Evolutionary conservation across 192 early-diverging fungal genomes (phyloP).

Genomic region (Backusella tuberculispora): DNA sequence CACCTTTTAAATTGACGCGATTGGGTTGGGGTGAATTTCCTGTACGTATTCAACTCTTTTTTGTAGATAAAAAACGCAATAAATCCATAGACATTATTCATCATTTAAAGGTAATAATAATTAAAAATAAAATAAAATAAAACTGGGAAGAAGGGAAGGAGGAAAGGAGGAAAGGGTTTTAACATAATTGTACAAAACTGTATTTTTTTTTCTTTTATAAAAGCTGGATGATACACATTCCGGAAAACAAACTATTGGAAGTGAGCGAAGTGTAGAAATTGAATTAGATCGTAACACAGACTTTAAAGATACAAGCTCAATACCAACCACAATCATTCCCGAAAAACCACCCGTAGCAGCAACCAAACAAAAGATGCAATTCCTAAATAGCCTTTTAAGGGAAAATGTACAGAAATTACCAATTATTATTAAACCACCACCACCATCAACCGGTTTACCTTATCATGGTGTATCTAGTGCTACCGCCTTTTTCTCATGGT

Average conservation of each 20-base stretch:
- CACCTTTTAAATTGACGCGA: slow-evolving; percentile 85
- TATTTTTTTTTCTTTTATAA: background rate
- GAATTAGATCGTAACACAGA: slow-evolving; percentile 84
- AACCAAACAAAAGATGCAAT: slow-evolving; percentile 25
- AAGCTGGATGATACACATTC: slow-evolving; percentile 74
- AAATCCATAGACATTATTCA: slow-evolving; percentile 87
- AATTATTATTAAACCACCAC: background rate
- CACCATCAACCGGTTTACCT: slow-evolving; percentile 24
- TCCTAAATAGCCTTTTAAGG: slow-evolving; percentile 23
- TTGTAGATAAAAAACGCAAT: slow-evolving; percentile 76
- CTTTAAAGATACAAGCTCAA: slow-evolving; percentile 47
- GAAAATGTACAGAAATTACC: slow-evolving; percentile 28
- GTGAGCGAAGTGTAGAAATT: slow-evolving; percentile 78
- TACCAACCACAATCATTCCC: background rate
- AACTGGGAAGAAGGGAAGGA: no score
- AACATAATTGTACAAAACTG: background rate
- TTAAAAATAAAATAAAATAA: no score
- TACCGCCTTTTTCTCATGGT: slow-evolving; percentile 46
- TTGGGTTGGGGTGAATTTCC: slow-evolving; percentile 97
- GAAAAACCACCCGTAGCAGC: background rate
- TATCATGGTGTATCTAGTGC: slow-evolving; percentile 46
- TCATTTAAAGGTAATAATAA: slow-evolving; percentile 62
- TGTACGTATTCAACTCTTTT: slow-evolving; percentile 79
- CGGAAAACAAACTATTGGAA: slow-evolving; percentile 71
- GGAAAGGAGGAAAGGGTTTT: background rate